Evolutionary conservation across 306 rosid genomes (phyloP).

Genomic region (Casuarina glauca): DNA sequence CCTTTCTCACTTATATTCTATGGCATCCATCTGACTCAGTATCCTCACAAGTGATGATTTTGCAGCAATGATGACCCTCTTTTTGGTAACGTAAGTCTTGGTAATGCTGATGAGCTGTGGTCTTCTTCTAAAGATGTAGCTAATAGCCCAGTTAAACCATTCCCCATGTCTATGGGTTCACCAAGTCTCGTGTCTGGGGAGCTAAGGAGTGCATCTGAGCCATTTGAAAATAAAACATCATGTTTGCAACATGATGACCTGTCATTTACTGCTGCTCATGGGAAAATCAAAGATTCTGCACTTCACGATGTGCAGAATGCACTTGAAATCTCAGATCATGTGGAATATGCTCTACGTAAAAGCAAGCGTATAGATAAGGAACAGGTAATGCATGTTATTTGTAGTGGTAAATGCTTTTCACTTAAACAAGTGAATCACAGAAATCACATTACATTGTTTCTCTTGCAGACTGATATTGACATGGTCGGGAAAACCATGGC

Average conservation of each 20-base stretch:
- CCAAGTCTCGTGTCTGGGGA: constrained; percentile 35
- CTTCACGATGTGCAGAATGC: constrained; percentile 45
- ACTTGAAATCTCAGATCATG: constrained; percentile 31
- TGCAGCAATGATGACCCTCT: constrained; percentile 83
- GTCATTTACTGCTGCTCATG: constrained; percentile 39
- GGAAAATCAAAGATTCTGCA: constrained; percentile 39
- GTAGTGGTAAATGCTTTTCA: constrained; percentile 12
- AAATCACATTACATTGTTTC: constrained; percentile 18
- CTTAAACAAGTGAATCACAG: constrained; percentile 1
- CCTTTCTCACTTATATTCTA: constrained; percentile 11
- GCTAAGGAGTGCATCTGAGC: constrained; percentile 38
- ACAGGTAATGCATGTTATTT: constrained; percentile 50
- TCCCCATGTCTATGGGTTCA: constrained; percentile 41
- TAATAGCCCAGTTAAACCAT: constrained; percentile 41
- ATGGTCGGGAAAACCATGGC: constrained; percentile 33
- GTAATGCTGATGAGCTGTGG: constrained; percentile 70
- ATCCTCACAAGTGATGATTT: constrained; percentile 76
- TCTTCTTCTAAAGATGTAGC: constrained; percentile 59
- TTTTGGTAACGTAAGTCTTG: constrained; percentile 63
- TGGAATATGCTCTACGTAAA: constrained; percentile 47
- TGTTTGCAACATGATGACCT: constrained; percentile 44
- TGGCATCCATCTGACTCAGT: constrained; percentile 47
- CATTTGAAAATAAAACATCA: constrained; percentile 52
- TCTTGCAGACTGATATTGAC: constrained; percentile 36
- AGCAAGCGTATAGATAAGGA: constrained; percentile 38